Conservation (phyloP, 768 basidiomycete genomes). For the Lepiota venenata region DNA sequence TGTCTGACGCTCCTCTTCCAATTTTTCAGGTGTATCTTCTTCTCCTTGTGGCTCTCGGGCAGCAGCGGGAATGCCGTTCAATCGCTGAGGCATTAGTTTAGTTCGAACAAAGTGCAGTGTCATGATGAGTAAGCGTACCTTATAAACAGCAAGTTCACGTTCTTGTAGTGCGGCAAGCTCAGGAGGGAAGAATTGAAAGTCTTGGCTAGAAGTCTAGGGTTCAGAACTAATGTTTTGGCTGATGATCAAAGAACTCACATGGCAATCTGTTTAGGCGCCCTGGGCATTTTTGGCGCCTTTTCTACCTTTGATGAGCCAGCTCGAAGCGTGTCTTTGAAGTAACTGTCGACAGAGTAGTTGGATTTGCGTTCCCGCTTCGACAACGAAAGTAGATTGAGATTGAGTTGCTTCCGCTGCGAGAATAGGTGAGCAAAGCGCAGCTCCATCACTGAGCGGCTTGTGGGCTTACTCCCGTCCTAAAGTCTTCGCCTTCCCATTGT, state of each 20-base stretch:
- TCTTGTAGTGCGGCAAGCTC: constrained; percentile 81
- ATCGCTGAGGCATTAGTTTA: constrained; percentile 34
- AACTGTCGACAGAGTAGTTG: constrained; percentile 93
- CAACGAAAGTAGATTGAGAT: constrained; percentile 77
- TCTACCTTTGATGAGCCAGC: constrained; percentile 74
- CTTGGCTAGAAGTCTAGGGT: constrained; percentile 52
- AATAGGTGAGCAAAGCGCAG: background rate
- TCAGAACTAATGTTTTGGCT: background rate
- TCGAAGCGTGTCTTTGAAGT: constrained; percentile 91
- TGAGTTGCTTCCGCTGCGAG: constrained; percentile 59
- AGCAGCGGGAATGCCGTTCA: constrained; percentile 65
- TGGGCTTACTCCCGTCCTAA: constrained; percentile 61
- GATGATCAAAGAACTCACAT: constrained; percentile 47
- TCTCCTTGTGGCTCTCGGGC: constrained; percentile 62
- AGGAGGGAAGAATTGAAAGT: constrained; percentile 95
- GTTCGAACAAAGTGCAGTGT: background rate
- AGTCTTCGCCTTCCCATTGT: constrained; percentile 97
- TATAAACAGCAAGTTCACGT: constrained; percentile 78
- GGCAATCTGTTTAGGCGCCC: constrained; percentile 84
- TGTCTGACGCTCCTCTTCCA: constrained; percentile 74
- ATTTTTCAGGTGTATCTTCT: constrained; percentile 77
- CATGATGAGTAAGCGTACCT: constrained; percentile 36
- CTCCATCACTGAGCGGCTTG: background rate
- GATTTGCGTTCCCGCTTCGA: constrained; percentile 93
- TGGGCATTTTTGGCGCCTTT: constrained; percentile 78